phyloP scores from a whole-genome alignment of 2,329 filamentous ascomycete genomes.

The Pestalotiopsis sp. region DNA sequence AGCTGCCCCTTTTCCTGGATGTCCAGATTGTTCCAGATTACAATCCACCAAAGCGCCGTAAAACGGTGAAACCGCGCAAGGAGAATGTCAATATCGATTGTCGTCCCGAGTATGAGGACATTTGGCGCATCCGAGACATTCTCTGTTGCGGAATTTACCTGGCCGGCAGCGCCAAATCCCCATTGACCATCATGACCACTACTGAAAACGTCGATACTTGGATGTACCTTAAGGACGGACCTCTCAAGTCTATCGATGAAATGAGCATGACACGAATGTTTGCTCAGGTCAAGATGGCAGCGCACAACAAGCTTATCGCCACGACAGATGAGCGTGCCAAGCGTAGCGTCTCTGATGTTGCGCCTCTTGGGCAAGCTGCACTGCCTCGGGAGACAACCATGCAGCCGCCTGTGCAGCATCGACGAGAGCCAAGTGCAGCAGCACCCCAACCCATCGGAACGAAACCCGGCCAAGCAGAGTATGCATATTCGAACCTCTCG shows the following conservation, averaged over 20 bases:
- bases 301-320: background rate
- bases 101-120: conserved; percentile 36
- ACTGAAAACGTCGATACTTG: conserved; percentile 24
- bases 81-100: conserved; percentile 34
- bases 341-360: background rate
- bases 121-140: conserved; percentile 51
- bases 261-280: background rate
- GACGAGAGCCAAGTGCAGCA: background rate
- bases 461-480: background rate
- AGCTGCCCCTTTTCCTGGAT: conserved; percentile 30
- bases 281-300: conserved; percentile 9
- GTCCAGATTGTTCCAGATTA: conserved; percentile 20
- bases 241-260: conserved; percentile 7
- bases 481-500: background rate
- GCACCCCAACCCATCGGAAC: background rate
- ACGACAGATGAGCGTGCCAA: conserved; percentile 19
- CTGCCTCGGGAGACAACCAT: background rate
- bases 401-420: background rate
- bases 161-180: conserved; percentile 42
- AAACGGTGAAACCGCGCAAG: conserved; percentile 41
- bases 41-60: conserved; percentile 36
- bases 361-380: background rate
- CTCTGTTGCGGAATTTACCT: conserved; percentile 52
- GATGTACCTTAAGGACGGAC: conserved; percentile 25
- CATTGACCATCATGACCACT: conserved; percentile 32